Base-by-base conservation (phyloP, 2,329 filamentous ascomycete species). In the Fusarium dlaminii region DNA sequence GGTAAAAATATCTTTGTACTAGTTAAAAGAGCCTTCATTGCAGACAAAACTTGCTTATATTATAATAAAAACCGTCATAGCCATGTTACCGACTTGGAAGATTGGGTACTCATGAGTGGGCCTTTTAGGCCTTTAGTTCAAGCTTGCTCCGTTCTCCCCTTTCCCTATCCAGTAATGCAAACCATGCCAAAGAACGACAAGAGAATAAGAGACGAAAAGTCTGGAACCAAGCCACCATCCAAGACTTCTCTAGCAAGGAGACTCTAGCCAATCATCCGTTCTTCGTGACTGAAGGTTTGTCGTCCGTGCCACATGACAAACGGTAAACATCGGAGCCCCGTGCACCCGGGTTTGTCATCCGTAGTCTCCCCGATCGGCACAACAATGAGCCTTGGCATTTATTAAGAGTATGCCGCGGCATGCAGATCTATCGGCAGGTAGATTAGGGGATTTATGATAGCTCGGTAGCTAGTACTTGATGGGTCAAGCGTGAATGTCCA, bases 171-270 rank as follows among this genome's bases (percentile, higher is more conserved):
- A 37, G 18, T 14, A 24, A 4, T n/a, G 14, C 10, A 13, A 13
- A 22, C 10, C 10, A 37, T 39, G 18, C 51, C 1, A 15, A 0
- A 27, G 2, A 54, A 7, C 2, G 10, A 27, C 11, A 3, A 7
- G 17, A 51, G 17, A 9, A 32, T 6, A n/a, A 9, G 2, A 11
- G 3, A 2, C 8, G 8, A 29, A 10, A 11, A 55, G 24, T 55
- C 34, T 55, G 40, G 51, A 40, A 39, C 11, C 24, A 39, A n/a
- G 34, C 51, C 34, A 55, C 34, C 14, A 6, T 18, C 18, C 24
- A n/a, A 7, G 22, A 11, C 3, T 8, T 32, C 17, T 15, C 12
- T 37, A 36, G 49, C 20, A 37, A 27, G 18, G 12, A 17, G 14
- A 5, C 0, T 14, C 20, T 18, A 30, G 24, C 51, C 34, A 40